Evolutionary conservation across 2,329 filamentous ascomycete species (phyloP), one percentile per base, ranked within the genome.

Genomic region (Aspergillus spinulosporus): DNA sequence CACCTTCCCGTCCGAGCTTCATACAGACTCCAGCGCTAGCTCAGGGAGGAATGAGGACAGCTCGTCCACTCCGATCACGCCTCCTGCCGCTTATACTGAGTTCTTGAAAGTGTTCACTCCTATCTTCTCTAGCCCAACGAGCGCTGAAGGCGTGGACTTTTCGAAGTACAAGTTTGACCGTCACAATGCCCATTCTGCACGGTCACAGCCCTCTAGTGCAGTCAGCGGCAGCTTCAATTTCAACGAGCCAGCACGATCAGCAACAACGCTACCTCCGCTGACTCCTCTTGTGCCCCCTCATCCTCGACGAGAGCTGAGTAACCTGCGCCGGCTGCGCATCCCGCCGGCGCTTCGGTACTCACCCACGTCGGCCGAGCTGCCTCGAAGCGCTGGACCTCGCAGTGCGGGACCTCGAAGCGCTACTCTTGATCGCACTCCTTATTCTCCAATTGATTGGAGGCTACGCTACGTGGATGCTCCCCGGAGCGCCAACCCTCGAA

Each of bases 51-150:
- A 49, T 40, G 62, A 88, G 56, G 83, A 86, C 57, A 75, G 80
- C 44, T 75, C 85, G 57, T 88, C 86, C 76, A 97, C 92, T 3
- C 92, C 92, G 48, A 96, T 97, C 72, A 95, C 89, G 50, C 93
- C 93, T 51, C 93, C 93, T 2, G 81, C 84, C 21, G 92, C 93
- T 56, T 97, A 97, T 72, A 88, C 90, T 64, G 92, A 97, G 69
- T 97, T 97, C 70, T 86, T 97, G 61, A 93, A 92, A 76, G 86
- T 87, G 58, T 85, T 95, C 76, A 88, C 84, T 1, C 83, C 84
- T 0, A 79, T 88, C 14, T 80, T 92, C 57, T 84, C 86, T 9
- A 57, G 50, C 69, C 89, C 89, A 6, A 76, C 84, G 46, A 80
- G 84, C 47, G 82, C 86, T 40, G 76, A 78, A 40, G 76, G 78